Evolutionary conservation across 2,329 filamentous ascomycete species (phyloP).

Genomic region (Didymella keratinophila): DNA sequence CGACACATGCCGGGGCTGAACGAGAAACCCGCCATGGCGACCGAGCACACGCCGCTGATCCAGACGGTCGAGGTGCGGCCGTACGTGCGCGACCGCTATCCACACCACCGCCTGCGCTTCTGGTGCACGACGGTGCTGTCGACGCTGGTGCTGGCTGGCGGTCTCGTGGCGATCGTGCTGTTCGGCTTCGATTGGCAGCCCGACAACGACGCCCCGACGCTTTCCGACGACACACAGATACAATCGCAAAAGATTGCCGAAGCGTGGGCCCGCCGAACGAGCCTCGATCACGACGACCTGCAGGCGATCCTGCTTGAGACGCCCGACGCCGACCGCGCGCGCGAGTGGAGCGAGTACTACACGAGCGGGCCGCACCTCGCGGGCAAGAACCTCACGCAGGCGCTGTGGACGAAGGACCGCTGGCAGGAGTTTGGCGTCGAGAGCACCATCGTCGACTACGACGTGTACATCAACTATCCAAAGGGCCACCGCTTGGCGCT

Average conservation of each 20-base stretch:
- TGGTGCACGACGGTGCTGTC: conserved; percentile 68
- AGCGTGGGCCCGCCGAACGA: conserved; percentile 54
- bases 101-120: conserved; percentile 67
- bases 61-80: conserved; percentile 65
- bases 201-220: conserved; percentile 5
- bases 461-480: conserved; percentile 62
- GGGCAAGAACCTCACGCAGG: conserved; percentile 61
- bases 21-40: conserved; percentile 52
- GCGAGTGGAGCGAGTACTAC: conserved; percentile 61
- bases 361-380: conserved; percentile 60
- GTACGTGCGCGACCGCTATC: conserved; percentile 58
- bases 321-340: conserved; percentile 61
- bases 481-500: conserved; percentile 57
- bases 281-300: conserved; percentile 63
- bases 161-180: conserved; percentile 49
- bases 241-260: conserved; percentile 38
- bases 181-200: conserved; percentile 41
- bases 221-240: conserved; percentile 31
- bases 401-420: conserved; percentile 59
- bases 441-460: conserved; percentile 58
- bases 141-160: conserved; percentile 48
- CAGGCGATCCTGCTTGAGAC: conserved; percentile 63
- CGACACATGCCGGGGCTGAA: conserved; percentile 31
- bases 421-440: conserved; percentile 60
- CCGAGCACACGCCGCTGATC: conserved; percentile 73